Conservation (phyloP, 257 asterid genomes). For the Verbascum thapsus region DNA sequence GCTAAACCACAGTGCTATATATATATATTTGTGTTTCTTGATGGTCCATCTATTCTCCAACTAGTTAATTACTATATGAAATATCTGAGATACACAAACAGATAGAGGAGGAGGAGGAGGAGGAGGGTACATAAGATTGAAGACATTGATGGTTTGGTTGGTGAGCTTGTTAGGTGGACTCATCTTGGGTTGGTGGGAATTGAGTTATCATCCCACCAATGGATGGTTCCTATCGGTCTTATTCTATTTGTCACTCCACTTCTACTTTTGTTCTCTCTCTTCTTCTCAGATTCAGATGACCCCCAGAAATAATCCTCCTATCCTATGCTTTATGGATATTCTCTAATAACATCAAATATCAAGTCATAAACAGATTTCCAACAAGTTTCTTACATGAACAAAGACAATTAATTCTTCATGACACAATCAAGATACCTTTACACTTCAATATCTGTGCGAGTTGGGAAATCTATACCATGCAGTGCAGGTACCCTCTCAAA, state of each 20-base stretch:
- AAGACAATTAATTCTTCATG: slow-evolving; percentile 2
- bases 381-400: neutral
- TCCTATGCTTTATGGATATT: no score
- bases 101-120: no score
- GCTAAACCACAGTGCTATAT: neutral
- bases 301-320: slow-evolving; percentile 18
- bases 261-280: slow-evolving; percentile 31
- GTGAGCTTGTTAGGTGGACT: slow-evolving; percentile 48
- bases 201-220: slow-evolving; percentile 48
- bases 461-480: slow-evolving; percentile 71
- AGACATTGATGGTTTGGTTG: slow-evolving; percentile 34
- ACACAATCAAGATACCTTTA: slow-evolving; percentile 32
- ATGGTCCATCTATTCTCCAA: no score
- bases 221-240: slow-evolving; percentile 70
- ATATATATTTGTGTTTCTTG: no score
- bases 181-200: no score
- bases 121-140: slow-evolving; percentile 16
- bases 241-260: slow-evolving; percentile 44
- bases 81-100: no score
- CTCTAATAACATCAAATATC: no score
- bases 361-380: neutral
- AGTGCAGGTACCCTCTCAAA: slow-evolving; percentile 71
- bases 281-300: slow-evolving; percentile 34
- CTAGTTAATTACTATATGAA: no score
- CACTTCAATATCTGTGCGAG: slow-evolving; percentile 43